phyloP scores from a whole-genome alignment of 306 rosid genomes.

The Phaseolus lunatus region DNA sequence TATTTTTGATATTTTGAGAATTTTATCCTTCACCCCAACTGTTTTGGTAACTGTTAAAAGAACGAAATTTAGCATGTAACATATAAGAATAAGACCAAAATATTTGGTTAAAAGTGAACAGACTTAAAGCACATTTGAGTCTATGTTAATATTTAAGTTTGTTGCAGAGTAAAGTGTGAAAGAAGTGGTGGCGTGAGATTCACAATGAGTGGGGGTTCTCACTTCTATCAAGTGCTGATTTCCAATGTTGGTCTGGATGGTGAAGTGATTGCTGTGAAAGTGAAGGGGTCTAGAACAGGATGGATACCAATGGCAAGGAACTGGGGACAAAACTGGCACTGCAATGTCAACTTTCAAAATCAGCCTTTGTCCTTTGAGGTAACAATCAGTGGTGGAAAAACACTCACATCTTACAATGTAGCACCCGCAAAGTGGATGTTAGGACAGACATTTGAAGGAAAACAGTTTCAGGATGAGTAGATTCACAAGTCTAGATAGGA shows the following conservation, averaged over 20 bases:
- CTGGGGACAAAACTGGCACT: conserved; percentile 94
- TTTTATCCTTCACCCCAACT: background rate
- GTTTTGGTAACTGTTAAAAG: no score
- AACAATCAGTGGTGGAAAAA: conserved; percentile 68
- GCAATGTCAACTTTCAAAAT: conserved; percentile 74
- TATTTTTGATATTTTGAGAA: background rate
- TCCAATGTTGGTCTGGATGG: conserved; percentile 88
- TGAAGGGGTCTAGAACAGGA: conserved; percentile 94
- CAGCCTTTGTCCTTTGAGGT: conserved; percentile 97
- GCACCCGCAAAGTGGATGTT: conserved; percentile 83
- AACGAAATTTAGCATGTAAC: background rate
- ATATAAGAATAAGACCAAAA: background rate
- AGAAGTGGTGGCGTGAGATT: conserved; percentile 77
- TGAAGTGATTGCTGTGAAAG: conserved; percentile 86
- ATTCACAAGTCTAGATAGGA: conserved; percentile 15
- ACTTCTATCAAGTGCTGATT: conserved; percentile 85
- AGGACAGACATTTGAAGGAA: conserved; percentile 92
- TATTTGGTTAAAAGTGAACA: background rate
- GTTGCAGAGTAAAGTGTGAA: conserved; percentile 80
- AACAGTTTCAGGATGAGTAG: conserved; percentile 65
- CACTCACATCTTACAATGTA: conserved; percentile 81
- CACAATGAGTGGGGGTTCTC: conserved; percentile 74
- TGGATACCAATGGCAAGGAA: conserved; percentile 96
- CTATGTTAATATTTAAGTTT: conserved; percentile 34
- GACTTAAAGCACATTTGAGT: background rate